Evolutionary conservation across 192 early-diverging fungal genomes (phyloP).

Genomic region (Phlyctochytrium planicorne): DNA sequence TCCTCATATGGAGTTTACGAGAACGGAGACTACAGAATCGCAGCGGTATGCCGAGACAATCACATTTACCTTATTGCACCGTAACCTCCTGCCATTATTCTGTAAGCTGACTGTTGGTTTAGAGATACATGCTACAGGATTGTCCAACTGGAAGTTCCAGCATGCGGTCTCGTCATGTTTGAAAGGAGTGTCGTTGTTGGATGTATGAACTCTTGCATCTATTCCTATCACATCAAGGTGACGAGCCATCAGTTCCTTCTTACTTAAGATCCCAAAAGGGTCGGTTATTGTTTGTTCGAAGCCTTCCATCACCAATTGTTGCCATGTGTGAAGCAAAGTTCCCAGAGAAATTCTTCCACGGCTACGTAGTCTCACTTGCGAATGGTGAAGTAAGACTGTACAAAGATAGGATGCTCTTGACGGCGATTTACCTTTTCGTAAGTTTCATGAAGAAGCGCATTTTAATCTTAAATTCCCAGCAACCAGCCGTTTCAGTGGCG

Average conservation of each 20-base stretch:
- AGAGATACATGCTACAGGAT: conserved; percentile 2
- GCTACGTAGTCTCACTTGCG: conserved; percentile 13
- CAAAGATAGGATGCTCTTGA: conserved; percentile 5
- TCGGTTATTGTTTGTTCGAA: neutral
- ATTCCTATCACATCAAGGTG: conserved; percentile 6
- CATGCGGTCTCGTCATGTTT: neutral
- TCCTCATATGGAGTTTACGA: conserved; percentile 15
- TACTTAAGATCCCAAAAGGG: neutral
- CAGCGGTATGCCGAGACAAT: neutral
- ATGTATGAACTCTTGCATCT: conserved; percentile 9
- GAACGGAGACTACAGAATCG: conserved; percentile 1
- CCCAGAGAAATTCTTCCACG: neutral
- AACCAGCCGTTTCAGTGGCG: conserved; percentile 5
- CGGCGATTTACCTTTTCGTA: neutral
- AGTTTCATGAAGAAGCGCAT: too few species aligned
- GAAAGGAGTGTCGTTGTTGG: conserved; percentile 6
- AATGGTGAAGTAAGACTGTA: conserved; percentile 27
- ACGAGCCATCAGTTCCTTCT: neutral
- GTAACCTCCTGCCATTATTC: neutral
- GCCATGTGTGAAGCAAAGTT: neutral
- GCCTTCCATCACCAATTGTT: conserved; percentile 4
- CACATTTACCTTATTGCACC: conserved; percentile 3
- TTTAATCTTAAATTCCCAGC: too few species aligned
- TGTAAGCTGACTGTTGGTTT: neutral
- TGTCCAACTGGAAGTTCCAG: conserved; percentile 3